Evolutionary conservation across 371 early-diverging fungal genomes (phyloP).

Genomic region (Apophysomyces variabilis): DNA sequence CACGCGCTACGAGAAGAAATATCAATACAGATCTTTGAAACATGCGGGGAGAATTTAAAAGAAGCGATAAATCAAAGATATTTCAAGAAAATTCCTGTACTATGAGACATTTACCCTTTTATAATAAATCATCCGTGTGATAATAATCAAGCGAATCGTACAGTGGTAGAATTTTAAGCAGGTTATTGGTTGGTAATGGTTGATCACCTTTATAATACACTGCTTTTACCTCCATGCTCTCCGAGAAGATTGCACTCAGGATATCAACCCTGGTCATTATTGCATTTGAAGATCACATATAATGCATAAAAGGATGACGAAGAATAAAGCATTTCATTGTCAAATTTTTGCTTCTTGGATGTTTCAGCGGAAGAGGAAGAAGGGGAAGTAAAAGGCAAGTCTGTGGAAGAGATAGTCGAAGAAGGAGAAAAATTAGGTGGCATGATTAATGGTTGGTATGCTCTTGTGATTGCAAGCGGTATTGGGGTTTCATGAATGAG

Average conservation of each 20-base stretch:
- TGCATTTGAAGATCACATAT: neutral
- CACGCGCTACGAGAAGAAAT: too few species aligned
- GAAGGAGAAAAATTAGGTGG: neutral
- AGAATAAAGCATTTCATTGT: neutral
- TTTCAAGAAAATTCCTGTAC: too few species aligned
- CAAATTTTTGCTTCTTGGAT: neutral
- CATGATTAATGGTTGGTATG: neutral
- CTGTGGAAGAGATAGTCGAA: neutral
- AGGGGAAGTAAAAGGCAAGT: neutral
- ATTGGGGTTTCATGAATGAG: too few species aligned
- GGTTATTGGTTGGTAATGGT: neutral
- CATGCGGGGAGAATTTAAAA: too few species aligned
- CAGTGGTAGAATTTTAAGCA: neutral
- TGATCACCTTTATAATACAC: neutral
- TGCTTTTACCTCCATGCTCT: neutral
- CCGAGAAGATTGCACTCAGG: neutral
- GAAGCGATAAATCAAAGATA: too few species aligned
- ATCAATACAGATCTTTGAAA: too few species aligned
- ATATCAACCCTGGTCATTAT: neutral
- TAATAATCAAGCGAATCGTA: neutral
- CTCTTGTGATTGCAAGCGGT: too few species aligned
- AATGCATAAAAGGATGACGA: neutral
- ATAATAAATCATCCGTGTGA: neutral
- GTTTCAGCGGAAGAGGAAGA: neutral
- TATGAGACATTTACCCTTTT: too few species aligned